Base-by-base conservation (phyloP, 139 green algal species). In the Pleodorina starrii region DNA sequence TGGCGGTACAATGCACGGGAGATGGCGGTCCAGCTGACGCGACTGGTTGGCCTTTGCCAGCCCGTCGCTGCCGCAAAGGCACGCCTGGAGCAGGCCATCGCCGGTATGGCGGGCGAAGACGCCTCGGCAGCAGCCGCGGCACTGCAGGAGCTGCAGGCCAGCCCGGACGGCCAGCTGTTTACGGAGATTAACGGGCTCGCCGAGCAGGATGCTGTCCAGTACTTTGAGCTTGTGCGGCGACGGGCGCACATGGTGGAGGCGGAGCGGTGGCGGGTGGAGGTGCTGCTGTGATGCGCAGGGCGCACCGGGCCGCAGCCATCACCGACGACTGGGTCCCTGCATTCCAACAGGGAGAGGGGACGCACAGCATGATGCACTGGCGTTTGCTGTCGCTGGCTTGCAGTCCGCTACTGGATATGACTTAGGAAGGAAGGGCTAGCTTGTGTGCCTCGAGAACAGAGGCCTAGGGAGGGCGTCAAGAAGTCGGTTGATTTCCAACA, bases 1-100 rank as follows among this genome's bases (percentile, higher is more conserved):
- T 60, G 25, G 42, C 43, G 59, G 10, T 63, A 51, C 42, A 86
- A 59, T 57, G 3, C 59, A 5, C 2, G 11, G 5, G 80, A 44
- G n/a, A 73, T 36, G 35, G 40, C 57, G 5, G 57, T 76, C 51
- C 59, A 75, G 80, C 57, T 86, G 80, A 46, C 66, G n/a, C 40
- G 59, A 9, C 27, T 76, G 17, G 29, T 76, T 43, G 59, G 11
- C 7, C 40, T 86, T 7, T n/a, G 40, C 40, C 27, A 60, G 27
- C 79, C 54, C 10, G 35, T 87, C 21, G 81, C 43, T 21, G 81
- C 32, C 19, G 60, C 44, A 17, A 87, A 87, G 29, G 19, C n/a
- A 29, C 80, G 59, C 10, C 25, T 85, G 54, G 78, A 85, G 35
- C 36, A 54, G 25, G 78, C 23, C 21, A 51, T 73, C 5, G 78